Conservation (phyloP, 176 grass and related monocot genomes). For the Oryza coarctata region DNA sequence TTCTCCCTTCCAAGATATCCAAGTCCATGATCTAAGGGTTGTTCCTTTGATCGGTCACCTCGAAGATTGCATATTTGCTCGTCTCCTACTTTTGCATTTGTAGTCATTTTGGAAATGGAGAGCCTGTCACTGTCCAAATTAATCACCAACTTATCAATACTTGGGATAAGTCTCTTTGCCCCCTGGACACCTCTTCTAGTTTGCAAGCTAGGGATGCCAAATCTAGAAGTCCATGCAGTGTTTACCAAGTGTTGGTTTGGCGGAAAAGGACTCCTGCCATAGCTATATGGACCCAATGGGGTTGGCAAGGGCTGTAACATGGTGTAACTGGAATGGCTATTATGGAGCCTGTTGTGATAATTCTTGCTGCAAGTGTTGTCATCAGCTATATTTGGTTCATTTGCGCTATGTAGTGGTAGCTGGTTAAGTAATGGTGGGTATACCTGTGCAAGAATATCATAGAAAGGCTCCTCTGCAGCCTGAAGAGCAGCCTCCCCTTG, state of each 20-base stretch:
- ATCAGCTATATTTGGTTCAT: background rate
- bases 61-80: background rate
- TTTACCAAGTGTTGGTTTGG: background rate
- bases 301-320: background rate
- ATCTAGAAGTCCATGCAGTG: background rate
- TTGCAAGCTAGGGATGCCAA: slow-evolving; percentile 26
- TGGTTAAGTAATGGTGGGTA: background rate
- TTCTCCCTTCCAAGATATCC: slow-evolving; percentile 43
- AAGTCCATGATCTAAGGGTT: slow-evolving; percentile 15
- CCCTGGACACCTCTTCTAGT: slow-evolving; percentile 42
- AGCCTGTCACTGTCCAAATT: slow-evolving; percentile 15
- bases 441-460: slow-evolving; percentile 37
- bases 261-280: background rate
- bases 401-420: background rate
- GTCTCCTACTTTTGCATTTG: slow-evolving; percentile 2
- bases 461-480: slow-evolving; percentile 44
- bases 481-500: slow-evolving; percentile 33
- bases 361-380: background rate
- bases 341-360: background rate
- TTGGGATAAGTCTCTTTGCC: slow-evolving; percentile 44
- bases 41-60: slow-evolving; percentile 8
- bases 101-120: slow-evolving; percentile 7
- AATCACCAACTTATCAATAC: slow-evolving; percentile 45
- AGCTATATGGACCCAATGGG: background rate
- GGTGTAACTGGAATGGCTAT: background rate